Evolutionary conservation across 2,329 filamentous ascomycete species (phyloP).

Genomic region (Fusarium metavorans): DNA sequence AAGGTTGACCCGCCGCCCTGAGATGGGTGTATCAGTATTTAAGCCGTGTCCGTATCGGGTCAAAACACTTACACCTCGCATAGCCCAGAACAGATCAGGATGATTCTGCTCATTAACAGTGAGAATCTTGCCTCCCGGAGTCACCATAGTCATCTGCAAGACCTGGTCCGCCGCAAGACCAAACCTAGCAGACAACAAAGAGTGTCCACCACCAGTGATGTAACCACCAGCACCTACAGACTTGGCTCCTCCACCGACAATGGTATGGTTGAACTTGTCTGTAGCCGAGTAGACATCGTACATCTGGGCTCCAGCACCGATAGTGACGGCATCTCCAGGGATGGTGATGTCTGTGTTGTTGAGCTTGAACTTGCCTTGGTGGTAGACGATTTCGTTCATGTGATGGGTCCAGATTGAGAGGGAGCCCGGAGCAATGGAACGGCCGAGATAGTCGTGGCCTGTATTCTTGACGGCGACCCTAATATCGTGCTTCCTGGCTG

Average conservation of each 20-base stretch:
- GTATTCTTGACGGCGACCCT: constrained; percentile 56
- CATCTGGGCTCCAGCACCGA: constrained; percentile 66
- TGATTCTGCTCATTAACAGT: constrained; percentile 65
- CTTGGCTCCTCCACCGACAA: constrained; percentile 67
- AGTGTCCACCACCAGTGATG: constrained; percentile 71
- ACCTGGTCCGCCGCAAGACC: constrained; percentile 74
- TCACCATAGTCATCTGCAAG: constrained; percentile 69
- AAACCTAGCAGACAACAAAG: constrained; percentile 62
- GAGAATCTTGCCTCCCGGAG: constrained; percentile 61
- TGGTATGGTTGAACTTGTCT: constrained; percentile 56
- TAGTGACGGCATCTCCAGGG: constrained; percentile 61
- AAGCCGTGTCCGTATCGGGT: too few species aligned
- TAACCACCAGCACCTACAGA: constrained; percentile 72
- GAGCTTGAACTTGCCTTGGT: constrained; percentile 55
- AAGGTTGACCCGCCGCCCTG: constrained; percentile 71
- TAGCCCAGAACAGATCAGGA: constrained; percentile 72
- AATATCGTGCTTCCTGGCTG: constrained; percentile 57
- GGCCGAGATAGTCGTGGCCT: constrained; percentile 59
- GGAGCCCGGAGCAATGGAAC: constrained; percentile 61
- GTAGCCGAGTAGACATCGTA: constrained; percentile 61
- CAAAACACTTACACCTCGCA: constrained; percentile 62
- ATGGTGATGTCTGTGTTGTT: constrained; percentile 57
- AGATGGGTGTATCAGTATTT: too few species aligned
- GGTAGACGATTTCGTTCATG: constrained; percentile 54
- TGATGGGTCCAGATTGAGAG: constrained; percentile 67